Percentiles rank a stretch among this genome's conserved stretches.
Evolutionary conservation across 2,329 filamentous ascomycete genomes (phyloP).

Genomic region (Fusarium austroafricanum): DNA sequence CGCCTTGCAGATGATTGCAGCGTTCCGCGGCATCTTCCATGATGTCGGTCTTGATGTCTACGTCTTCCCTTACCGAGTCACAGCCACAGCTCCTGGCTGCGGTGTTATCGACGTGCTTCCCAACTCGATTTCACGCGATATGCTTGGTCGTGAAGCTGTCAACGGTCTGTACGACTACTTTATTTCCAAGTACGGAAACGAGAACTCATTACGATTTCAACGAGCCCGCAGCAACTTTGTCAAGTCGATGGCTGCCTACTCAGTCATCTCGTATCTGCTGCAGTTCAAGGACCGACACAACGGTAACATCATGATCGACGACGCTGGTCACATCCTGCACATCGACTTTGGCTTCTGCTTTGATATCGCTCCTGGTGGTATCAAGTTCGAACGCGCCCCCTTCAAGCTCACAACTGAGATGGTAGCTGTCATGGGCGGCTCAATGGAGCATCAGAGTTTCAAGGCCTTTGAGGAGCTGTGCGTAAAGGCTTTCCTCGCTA

Average conservation of each 20-base stretch:
- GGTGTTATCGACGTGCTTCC: slow-evolving; percentile 98
- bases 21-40: slow-evolving; percentile 97
- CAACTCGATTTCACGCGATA: slow-evolving; percentile 97
- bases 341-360: slow-evolving; percentile 99
- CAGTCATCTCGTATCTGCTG: slow-evolving; percentile 92
- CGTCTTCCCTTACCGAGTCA: slow-evolving; percentile 97
- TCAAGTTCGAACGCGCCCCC: slow-evolving; percentile 96
- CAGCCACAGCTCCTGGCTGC: slow-evolving; percentile 94
- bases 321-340: slow-evolving; percentile 95
- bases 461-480: slow-evolving; percentile 97
- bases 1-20: slow-evolving; percentile 96
- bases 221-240: slow-evolving; percentile 97
- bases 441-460: slow-evolving; percentile 85
- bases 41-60: slow-evolving; percentile 94
- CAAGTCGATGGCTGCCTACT: slow-evolving; percentile 99
- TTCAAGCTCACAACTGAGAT: slow-evolving; percentile 99
- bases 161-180: slow-evolving; percentile 99
- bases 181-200: slow-evolving; percentile 94
- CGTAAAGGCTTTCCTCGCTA: slow-evolving; percentile 93
- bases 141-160: slow-evolving; percentile 97
- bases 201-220: slow-evolving; percentile 94
- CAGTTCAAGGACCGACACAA: slow-evolving; percentile 99
- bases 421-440: slow-evolving; percentile 98
- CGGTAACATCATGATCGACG: slow-evolving; percentile 99
- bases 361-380: slow-evolving; percentile 95